Conservation (phyloP, 345 rosid species). For the Salix dunnii region DNA sequence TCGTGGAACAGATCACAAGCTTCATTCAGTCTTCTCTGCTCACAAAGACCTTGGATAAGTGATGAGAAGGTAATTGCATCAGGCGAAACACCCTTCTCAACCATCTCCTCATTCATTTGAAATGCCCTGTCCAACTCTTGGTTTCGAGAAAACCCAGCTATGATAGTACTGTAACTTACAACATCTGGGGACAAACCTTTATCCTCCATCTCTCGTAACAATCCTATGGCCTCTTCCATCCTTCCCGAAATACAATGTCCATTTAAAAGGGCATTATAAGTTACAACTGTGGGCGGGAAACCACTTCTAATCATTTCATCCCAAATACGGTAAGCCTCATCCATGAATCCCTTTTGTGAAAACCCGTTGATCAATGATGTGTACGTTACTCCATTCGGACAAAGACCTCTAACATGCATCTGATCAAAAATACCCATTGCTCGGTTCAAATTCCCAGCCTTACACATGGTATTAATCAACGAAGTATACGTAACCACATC, state of each 20-base stretch:
- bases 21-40: constrained; percentile 58
- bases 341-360: constrained; percentile 58
- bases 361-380: constrained; percentile 84
- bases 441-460: constrained; percentile 71
- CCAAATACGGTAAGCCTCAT: constrained; percentile 57
- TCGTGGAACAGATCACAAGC: constrained; percentile 70
- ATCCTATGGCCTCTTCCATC: constrained; percentile 54
- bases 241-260: constrained; percentile 68
- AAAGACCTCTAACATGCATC: constrained; percentile 76
- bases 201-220: constrained; percentile 51
- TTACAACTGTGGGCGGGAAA: constrained; percentile 70
- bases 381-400: constrained; percentile 70
- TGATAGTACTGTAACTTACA: constrained; percentile 75
- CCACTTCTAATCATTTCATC: constrained; percentile 60
- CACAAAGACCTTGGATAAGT: constrained; percentile 72
- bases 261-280: constrained; percentile 72
- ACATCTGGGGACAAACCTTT: constrained; percentile 68
- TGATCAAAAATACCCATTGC: constrained; percentile 77
- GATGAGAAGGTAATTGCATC: constrained; percentile 73
- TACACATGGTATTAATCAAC: constrained; percentile 75
- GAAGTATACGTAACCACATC: constrained; percentile 82
- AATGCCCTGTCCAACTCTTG: constrained; percentile 63
- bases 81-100: constrained; percentile 50
- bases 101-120: constrained; percentile 57
- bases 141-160: constrained; percentile 63